These are phyloP conservation scores for Lasiodiplodia hormozganensis DNA, from an alignment of 2,329 filamentous ascomycete genomes.

Conservation along the genomic window DNA sequence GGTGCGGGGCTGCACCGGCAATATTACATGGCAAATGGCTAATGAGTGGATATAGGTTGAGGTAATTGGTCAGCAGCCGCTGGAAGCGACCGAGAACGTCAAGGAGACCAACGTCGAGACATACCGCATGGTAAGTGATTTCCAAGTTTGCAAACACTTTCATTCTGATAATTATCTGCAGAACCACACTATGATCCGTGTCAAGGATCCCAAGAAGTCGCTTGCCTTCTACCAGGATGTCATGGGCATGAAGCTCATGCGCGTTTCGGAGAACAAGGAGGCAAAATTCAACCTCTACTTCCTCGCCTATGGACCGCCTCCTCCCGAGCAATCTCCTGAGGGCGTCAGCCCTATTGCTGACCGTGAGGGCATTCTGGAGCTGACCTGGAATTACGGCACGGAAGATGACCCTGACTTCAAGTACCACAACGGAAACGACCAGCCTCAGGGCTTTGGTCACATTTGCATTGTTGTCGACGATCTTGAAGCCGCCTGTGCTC, in stretches of 20 bases:
- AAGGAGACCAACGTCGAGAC: conserved; percentile 74
- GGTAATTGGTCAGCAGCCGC: conserved; percentile 73
- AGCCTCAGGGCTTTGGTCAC: conserved; percentile 94
- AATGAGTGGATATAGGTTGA: conserved; percentile 57
- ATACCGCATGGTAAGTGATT: conserved; percentile 68
- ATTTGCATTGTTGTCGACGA: conserved; percentile 90
- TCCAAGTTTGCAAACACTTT: background rate
- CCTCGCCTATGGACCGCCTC: conserved; percentile 71
- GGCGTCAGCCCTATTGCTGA: conserved; percentile 66
- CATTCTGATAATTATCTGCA: conserved; percentile 38
- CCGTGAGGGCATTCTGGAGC: conserved; percentile 84
- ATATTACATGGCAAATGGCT: background rate
- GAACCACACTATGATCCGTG: conserved; percentile 94
- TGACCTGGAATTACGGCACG: conserved; percentile 84
- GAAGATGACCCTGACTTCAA: conserved; percentile 84
- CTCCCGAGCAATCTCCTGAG: conserved; percentile 60
- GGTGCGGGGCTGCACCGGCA: conserved; percentile 47
- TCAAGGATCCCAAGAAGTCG: conserved; percentile 68
- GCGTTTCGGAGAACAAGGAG: conserved; percentile 72
- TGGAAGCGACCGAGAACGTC: conserved; percentile 75
- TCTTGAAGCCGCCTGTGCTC: conserved; percentile 82
- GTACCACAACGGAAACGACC: conserved; percentile 91
- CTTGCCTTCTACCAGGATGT: conserved; percentile 70
- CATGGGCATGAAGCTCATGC: conserved; percentile 84
- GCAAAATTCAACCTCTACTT: conserved; percentile 92